These are phyloP conservation scores for Lophiostoma macrostomum DNA, from an alignment of 495 filamentous ascomycete genomes.

Conservation along the genomic window DNA sequence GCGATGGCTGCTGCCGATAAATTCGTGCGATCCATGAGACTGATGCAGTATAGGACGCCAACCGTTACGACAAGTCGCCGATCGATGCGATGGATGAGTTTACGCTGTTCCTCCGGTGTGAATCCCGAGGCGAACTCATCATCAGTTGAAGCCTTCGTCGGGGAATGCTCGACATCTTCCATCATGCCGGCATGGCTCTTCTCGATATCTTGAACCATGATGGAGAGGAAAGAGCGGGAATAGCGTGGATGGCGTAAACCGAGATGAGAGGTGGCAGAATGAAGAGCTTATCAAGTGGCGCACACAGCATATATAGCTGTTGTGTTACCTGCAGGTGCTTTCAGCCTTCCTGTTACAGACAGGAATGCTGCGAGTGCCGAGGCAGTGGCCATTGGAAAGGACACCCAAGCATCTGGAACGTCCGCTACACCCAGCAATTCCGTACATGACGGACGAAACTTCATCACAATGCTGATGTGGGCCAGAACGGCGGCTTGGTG, in stretches of 20 bases:
- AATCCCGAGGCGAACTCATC: slow-evolving; percentile 24
- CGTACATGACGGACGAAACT: too few relatives aligned
- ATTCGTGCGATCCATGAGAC: slow-evolving; percentile 68
- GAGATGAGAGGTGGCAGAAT: background rate
- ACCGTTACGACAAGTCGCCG: slow-evolving; percentile 60
- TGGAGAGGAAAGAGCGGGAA: background rate
- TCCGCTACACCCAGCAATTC: too few relatives aligned
- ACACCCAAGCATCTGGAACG: too few relatives aligned
- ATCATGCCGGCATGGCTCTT: slow-evolving; percentile 7
- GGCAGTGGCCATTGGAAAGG: too few relatives aligned
- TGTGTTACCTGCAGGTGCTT: too few relatives aligned
- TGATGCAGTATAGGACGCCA: slow-evolving; percentile 63
- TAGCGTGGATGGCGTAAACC: background rate
- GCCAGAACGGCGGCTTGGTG: too few relatives aligned
- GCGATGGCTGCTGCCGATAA: slow-evolving; percentile 61
- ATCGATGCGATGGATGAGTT: slow-evolving; percentile 60
- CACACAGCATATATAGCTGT: too few relatives aligned
- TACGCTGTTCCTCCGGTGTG: slow-evolving; percentile 35
- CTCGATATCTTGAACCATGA: slow-evolving; percentile 7
- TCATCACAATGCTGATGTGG: too few relatives aligned
- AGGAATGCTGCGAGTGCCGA: too few relatives aligned
- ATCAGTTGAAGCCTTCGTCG: background rate
- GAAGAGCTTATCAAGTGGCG: too few relatives aligned
- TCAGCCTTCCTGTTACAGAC: too few relatives aligned
- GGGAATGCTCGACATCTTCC: slow-evolving; percentile 2